Conservation (phyloP, 2,329 filamentous ascomycete species). For the Aspergillus nomiae region DNA sequence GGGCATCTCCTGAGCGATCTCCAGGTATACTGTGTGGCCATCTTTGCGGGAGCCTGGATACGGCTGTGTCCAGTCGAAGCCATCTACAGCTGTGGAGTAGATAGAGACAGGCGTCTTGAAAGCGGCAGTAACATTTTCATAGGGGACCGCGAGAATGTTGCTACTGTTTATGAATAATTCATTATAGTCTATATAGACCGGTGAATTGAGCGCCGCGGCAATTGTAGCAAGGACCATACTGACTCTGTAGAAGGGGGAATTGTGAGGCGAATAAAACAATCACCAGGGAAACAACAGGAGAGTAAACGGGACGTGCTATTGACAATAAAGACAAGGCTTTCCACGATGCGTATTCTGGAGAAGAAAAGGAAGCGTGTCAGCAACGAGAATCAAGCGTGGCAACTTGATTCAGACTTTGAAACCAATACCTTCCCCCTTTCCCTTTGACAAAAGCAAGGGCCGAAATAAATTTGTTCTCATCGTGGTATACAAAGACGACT, state of each 20-base stretch:
- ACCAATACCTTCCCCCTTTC: not conserved
- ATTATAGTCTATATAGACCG: not conserved
- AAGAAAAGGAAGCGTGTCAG: not conserved
- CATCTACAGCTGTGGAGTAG: not conserved
- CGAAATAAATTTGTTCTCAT: not conserved
- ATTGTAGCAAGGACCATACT: not conserved
- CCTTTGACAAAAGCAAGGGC: not conserved
- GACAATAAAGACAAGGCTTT: not conserved
- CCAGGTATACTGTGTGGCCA: not conserved
- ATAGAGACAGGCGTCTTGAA: not conserved
- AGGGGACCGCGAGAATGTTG: not conserved
- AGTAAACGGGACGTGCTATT: not conserved
- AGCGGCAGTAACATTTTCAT: not conserved
- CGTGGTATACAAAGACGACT: not conserved
- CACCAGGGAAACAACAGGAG: not conserved
- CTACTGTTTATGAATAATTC: not conserved
- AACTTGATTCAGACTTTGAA: not conserved
- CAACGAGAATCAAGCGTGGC: not conserved
- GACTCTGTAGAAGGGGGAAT: not conserved
- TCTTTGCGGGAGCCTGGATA: not conserved
- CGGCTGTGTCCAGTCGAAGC: not conserved
- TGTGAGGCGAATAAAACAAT: not conserved
- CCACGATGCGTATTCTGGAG: not conserved
- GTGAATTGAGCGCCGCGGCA: not conserved
- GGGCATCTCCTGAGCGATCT: not conserved